Evolutionary conservation across 768 basidiomycete genomes (phyloP).

Genomic region (Cystobasidiopsis lactophilus): DNA sequence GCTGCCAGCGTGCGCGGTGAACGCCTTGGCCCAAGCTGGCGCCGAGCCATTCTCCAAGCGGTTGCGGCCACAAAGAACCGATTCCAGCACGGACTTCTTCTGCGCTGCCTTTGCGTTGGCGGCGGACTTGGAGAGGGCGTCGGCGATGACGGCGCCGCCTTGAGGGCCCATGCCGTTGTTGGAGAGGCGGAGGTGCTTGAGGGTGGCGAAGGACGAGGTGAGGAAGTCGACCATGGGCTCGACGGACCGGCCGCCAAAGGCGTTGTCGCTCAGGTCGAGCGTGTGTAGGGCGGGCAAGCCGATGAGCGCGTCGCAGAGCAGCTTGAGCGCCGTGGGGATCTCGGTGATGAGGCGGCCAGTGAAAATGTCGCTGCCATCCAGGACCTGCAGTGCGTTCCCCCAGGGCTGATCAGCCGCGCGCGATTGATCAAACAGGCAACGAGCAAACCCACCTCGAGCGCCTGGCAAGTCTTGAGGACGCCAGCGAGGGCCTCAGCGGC

Average conservation of each 20-base stretch:
- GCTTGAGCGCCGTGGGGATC: constrained; percentile 70
- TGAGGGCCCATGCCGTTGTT: constrained; percentile 90
- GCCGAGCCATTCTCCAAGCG: constrained; percentile 84
- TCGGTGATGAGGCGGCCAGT: constrained; percentile 87
- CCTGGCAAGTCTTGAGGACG: not conserved
- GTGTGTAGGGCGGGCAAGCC: constrained; percentile 59
- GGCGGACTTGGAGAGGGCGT: constrained; percentile 59
- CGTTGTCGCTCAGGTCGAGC: constrained; percentile 83
- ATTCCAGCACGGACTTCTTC: constrained; percentile 45
- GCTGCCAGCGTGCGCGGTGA: constrained; percentile 48
- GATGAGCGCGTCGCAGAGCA: constrained; percentile 68
- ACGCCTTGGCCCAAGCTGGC: constrained; percentile 60
- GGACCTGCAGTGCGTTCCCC: constrained; percentile 37
- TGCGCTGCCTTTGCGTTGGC: constrained; percentile 42
- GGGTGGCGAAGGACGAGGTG: constrained; percentile 41
- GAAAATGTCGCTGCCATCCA: constrained; percentile 93
- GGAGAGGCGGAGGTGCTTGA: constrained; percentile 70
- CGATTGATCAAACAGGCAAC: not conserved
- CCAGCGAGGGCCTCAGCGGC: constrained; percentile 36
- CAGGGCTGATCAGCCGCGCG: no score
- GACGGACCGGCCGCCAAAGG: constrained; percentile 84
- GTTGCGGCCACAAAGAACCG: constrained; percentile 81
- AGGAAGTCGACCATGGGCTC: constrained; percentile 83
- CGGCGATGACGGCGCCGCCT: constrained; percentile 64
- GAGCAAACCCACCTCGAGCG: constrained; percentile 5